These are phyloP conservation scores for Hymenoscyphus occultus DNA, from an alignment of 2,329 filamentous ascomycete species.

Conservation along the genomic window DNA sequence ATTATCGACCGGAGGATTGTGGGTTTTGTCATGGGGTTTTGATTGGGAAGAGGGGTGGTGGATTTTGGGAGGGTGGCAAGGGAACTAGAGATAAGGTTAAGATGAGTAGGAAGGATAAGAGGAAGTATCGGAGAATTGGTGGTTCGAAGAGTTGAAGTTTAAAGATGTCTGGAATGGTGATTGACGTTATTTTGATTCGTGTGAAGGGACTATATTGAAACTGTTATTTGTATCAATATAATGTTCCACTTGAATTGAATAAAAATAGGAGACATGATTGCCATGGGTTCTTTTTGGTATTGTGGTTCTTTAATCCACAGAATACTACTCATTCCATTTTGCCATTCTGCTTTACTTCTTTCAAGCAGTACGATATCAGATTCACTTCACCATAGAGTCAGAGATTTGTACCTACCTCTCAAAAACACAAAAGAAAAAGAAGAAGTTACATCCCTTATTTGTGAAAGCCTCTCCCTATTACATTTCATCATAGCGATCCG, in stretches of 20 bases:
- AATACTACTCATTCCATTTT: no score
- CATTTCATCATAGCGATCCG: no score
- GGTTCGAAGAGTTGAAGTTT: conserved; percentile 13
- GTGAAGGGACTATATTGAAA: not conserved
- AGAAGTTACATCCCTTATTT: no score
- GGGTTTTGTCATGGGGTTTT: conserved; percentile 68
- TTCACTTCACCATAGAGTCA: no score
- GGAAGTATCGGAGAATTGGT: conserved; percentile 66
- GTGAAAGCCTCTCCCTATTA: no score
- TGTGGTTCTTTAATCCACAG: not conserved
- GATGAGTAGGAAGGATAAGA: conserved; percentile 75
- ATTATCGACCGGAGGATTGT: conserved; percentile 74
- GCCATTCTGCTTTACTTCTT: not conserved
- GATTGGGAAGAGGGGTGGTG: conserved; percentile 60
- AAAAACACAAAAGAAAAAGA: no score
- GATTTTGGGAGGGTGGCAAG: conserved; percentile 87
- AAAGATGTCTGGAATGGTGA: not conserved
- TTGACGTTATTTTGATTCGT: not conserved
- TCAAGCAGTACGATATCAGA: not conserved
- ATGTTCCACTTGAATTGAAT: not conserved
- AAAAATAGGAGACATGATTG: not conserved
- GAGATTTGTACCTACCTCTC: no score
- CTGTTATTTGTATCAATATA: not conserved
- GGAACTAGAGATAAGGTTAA: conserved; percentile 68
- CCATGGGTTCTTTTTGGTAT: not conserved